A percentile compares a stretch with the other conserved stretches of the same genome.
These are phyloP conservation scores for Scleromitrula shiraiana DNA, from an alignment of 2,329 filamentous ascomycete genomes.

Conservation along the genomic window DNA sequence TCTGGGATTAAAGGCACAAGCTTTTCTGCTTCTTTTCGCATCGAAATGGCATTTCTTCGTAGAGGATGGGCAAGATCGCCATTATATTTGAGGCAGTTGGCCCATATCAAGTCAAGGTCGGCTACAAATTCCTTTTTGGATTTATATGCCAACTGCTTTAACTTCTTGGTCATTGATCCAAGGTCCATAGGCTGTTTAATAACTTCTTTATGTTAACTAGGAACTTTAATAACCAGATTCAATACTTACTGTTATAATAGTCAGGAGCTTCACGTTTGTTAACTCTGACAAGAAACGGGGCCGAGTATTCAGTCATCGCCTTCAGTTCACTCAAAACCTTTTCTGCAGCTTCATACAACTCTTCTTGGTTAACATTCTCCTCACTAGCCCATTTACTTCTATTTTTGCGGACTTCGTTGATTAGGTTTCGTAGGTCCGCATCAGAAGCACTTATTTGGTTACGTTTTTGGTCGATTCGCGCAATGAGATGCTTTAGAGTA, in stretches of 20 bases:
- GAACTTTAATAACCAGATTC: background rate
- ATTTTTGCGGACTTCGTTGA: conserved; percentile 97
- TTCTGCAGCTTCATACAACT: conserved; percentile 92
- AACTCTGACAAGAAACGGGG: conserved; percentile 87
- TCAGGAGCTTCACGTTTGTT: conserved; percentile 97
- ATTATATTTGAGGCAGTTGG: conserved; percentile 95
- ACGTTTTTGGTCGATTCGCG: conserved; percentile 87
- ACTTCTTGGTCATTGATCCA: conserved; percentile 96
- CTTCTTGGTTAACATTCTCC: conserved; percentile 94
- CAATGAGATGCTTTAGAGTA: conserved; percentile 94
- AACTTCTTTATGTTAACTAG: conserved; percentile 48
- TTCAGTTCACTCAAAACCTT: conserved; percentile 97
- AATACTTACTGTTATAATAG: conserved; percentile 74
- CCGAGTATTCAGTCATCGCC: conserved; percentile 93
- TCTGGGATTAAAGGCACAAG: conserved; percentile 92
- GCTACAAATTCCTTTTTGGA: conserved; percentile 92
- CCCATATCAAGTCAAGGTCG: conserved; percentile 92
- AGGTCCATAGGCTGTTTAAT: conserved; percentile 98
- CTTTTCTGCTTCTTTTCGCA: conserved; percentile 97
- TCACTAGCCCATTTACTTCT: conserved; percentile 98
- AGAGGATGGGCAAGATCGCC: conserved; percentile 80
- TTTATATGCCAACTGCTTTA: conserved; percentile 71
- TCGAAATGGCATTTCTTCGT: conserved; percentile 86
- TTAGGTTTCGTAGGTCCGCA: conserved; percentile 80
- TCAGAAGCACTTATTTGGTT: conserved; percentile 86